Evolutionary conservation across 2,329 filamentous ascomycete genomes (phyloP).

Genomic region (Pseudogymnoascus sp.): DNA sequence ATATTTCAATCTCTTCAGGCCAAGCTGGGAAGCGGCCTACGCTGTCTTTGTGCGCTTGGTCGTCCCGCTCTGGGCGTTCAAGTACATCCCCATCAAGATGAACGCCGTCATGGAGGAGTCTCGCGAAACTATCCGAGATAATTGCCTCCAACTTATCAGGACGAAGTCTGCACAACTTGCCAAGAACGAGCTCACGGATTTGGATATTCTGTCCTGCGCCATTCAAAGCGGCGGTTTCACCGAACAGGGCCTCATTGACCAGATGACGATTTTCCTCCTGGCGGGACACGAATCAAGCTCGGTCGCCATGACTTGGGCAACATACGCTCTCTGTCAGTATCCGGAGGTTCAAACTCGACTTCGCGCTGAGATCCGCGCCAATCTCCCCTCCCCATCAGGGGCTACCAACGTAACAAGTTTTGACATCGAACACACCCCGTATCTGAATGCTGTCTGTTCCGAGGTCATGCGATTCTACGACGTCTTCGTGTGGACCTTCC

Average conservation of each 20-base stretch:
- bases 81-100: slow-evolving; percentile 56
- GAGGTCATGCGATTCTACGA: slow-evolving; percentile 68
- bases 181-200: slow-evolving; percentile 41
- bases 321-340: slow-evolving; percentile 59
- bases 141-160: slow-evolving; percentile 60
- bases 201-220: slow-evolving; percentile 75
- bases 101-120: slow-evolving; percentile 57
- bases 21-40: slow-evolving; percentile 42
- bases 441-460: slow-evolving; percentile 69
- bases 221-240: slow-evolving; percentile 66
- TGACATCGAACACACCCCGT: slow-evolving; percentile 65
- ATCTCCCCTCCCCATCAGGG: slow-evolving; percentile 43
- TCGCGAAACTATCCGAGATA: slow-evolving; percentile 50
- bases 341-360: slow-evolving; percentile 58
- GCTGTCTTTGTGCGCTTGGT: slow-evolving; percentile 53
- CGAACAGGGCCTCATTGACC: slow-evolving; percentile 72
- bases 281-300: slow-evolving; percentile 78
- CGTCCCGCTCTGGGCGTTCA: slow-evolving; percentile 53
- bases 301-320: slow-evolving; percentile 65
- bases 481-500: slow-evolving; percentile 57
- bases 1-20: slow-evolving; percentile 49
- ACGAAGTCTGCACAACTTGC: slow-evolving; percentile 56
- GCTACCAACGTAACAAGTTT: slow-evolving; percentile 38
- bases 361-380: slow-evolving; percentile 56
- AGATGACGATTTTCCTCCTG: slow-evolving; percentile 83